Base-by-base conservation (phyloP, 495 filamentous ascomycete genomes). In the Apiosordaria backusii region DNA sequence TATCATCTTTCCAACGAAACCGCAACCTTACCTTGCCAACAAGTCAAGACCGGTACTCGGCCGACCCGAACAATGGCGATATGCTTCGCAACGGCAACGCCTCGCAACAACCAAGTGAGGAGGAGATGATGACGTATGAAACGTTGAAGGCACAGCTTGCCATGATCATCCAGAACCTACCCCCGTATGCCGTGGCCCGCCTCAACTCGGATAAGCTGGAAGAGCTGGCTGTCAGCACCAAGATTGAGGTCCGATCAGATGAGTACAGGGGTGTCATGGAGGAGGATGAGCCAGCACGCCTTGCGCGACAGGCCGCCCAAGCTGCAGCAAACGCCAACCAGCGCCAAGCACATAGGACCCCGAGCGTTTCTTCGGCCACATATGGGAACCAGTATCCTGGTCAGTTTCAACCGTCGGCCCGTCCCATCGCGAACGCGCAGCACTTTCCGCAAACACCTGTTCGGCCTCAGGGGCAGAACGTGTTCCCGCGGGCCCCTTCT, bases 161-260 rank as follows among this genome's bases (percentile, higher is more conserved):
- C 3, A 76, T 90, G 24, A 84, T 97, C 65, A 86, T 97, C 66
- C 81, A 87, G 40, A 88, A 81, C 29, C 77, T 97, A 57, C 93
- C 93, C 16, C 93, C 93, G 9, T 93, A 92, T 74, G 90, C 91
- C 9, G 88, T 97, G 58, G 86, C 93, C 5, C 94, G 93, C 69
- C 79, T 97, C 57, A 86, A 96, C 72, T 90, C 91, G 40, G 90
- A 96, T 71, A 90, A 92, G 74, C 76, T 97, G 9, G 90, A 85
- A 4, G 90, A 91, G 22, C 80, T 97, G 13, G 90, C 88, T 63
- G 87, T 97, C 72, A 93, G 90, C 77, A 89, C 87, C n/a, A 92
- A 88, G 78, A 85, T 97, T 27, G 77, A 91, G 65, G 71, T 94
- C 59, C 86, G 89, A 40, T 86, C 80, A 24, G 88, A 86, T 52